Evolutionary conservation across 176 grass and related monocot genomes (phyloP).

Genomic region (Paspalum vaginatum): DNA sequence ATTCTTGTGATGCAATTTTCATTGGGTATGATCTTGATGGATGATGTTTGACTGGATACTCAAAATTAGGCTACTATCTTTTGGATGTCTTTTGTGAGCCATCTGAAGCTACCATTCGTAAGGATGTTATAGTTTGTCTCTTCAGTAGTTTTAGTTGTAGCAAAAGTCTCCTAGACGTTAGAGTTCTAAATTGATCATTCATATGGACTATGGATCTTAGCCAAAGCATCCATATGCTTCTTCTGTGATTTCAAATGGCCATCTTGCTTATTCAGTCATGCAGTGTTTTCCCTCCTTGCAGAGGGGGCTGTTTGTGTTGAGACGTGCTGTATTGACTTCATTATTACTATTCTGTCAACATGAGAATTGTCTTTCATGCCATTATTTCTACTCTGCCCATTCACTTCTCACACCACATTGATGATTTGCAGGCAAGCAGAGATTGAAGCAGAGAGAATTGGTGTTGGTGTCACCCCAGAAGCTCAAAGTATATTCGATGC

Average conservation of each 20-base stretch:
- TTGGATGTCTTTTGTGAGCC: slow-evolving; percentile 7
- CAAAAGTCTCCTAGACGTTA: background rate
- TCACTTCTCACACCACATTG: slow-evolving; percentile 26
- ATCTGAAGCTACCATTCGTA: slow-evolving; percentile 15
- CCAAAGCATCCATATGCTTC: slow-evolving; percentile 11
- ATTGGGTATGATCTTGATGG: background rate
- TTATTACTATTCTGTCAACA: slow-evolving; percentile 22
- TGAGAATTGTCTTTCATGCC: slow-evolving; percentile 22
- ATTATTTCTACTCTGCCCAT: background rate
- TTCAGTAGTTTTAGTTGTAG: slow-evolving; percentile 6
- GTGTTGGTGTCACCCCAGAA: slow-evolving; percentile 86
- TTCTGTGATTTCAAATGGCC: slow-evolving; percentile 18
- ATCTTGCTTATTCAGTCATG: slow-evolving; percentile 9
- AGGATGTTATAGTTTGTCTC: background rate
- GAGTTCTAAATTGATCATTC: slow-evolving; percentile 4
- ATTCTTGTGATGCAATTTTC: background rate
- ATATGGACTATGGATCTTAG: background rate
- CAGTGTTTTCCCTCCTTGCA: background rate
- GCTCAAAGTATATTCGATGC: slow-evolving; percentile 98
- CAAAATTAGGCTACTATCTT: slow-evolving; percentile 10
- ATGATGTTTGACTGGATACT: slow-evolving; percentile 20
- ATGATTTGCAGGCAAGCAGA: slow-evolving; percentile 78
- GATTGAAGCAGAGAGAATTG: slow-evolving; percentile 88
- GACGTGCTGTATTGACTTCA: slow-evolving; percentile 1
- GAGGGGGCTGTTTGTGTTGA: background rate